Evolutionary conservation across 2,329 filamentous ascomycete species (phyloP).

Genomic region (Alternaria alternata): DNA sequence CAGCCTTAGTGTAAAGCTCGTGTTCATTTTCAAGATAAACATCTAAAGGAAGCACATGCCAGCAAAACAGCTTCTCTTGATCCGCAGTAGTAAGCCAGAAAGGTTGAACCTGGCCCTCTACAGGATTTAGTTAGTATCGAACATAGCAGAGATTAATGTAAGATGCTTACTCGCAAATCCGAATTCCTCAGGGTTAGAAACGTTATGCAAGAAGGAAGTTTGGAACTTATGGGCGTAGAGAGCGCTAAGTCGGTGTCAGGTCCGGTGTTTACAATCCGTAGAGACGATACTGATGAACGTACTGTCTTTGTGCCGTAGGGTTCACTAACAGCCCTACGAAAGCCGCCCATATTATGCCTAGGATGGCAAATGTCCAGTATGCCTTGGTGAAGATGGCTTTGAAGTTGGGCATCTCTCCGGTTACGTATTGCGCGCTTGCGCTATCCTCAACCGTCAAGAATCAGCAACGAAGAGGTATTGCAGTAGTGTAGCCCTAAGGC

Average conservation of each 20-base stretch:
- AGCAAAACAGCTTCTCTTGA: slow-evolving; percentile 80
- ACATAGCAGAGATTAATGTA: not conserved
- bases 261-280: not conserved
- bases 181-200: slow-evolving; percentile 80
- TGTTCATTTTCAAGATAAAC: slow-evolving; percentile 77
- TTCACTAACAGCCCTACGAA: slow-evolving; percentile 72
- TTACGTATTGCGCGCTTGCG: not conserved
- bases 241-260: slow-evolving; percentile 62
- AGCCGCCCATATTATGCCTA: slow-evolving; percentile 70
- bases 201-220: slow-evolving; percentile 73
- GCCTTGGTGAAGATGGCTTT: slow-evolving; percentile 44
- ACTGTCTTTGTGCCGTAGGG: slow-evolving; percentile 83
- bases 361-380: slow-evolving; percentile 54
- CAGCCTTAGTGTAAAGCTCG: slow-evolving; percentile 54
- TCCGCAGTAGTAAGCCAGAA: slow-evolving; percentile 81
- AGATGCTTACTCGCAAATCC: slow-evolving; percentile 77
- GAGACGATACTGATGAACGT: slow-evolving; percentile 47
- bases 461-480: too few species aligned
- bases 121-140: not conserved
- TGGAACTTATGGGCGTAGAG: slow-evolving; percentile 86
- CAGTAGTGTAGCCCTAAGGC: not conserved
- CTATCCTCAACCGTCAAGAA: not conserved
- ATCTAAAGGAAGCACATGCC: slow-evolving; percentile 86
- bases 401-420: slow-evolving; percentile 35
- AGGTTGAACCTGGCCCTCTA: slow-evolving; percentile 86